Base-by-base conservation (phyloP, 805 yeast species). In the Candida fluviatilis region DNA sequence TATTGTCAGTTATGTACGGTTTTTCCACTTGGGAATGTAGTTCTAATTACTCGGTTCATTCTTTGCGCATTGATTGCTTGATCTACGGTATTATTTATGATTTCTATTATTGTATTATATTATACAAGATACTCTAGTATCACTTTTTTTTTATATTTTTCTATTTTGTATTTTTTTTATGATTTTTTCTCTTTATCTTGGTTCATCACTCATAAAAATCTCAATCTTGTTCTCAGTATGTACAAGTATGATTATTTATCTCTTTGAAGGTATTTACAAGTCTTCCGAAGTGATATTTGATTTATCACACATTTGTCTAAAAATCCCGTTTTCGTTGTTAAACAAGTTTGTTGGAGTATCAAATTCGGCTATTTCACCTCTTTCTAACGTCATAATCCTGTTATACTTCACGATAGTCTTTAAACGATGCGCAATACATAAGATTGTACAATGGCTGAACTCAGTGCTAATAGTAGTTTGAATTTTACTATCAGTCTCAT, bases 351-450 rank as follows among this genome's bases (percentile, higher is more conserved):
- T 49, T 5, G 69, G 71, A 11, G 59, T 49, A 31, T 63, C 69
- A 48, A 54, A 57, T 43, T 64, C 67, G 13, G 47, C 57, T 21
- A 63, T 48, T 18, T 51, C 39, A 7, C 70, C 70, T 24, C 51
- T 50, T 43, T 64, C 68, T 54, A 64, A 48, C 12, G 60, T 60
- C 42, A 64, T 41, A 31, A 64, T 62, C 33, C 60, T 47, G 45
- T 64, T 68, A 42, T 64, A 64, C 34, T 50, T 51, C 41, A 64
- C 40, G 34, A 64, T 64, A 3, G 69, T 64, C 43, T 55, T 63
- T 50, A 64, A 54, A 45, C 70, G 53, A 45, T 64, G 69, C 3
- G 69, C 70, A 43, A 64, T 62, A 43, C 68, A 62, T 45, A 64
- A 52, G 16, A 62, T 60, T 4, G 69, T 62, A 38, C 66, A 57